phyloP scores from a whole-genome alignment of 1,284 basidiomycete species.

The Ustilago bromivora region DNA sequence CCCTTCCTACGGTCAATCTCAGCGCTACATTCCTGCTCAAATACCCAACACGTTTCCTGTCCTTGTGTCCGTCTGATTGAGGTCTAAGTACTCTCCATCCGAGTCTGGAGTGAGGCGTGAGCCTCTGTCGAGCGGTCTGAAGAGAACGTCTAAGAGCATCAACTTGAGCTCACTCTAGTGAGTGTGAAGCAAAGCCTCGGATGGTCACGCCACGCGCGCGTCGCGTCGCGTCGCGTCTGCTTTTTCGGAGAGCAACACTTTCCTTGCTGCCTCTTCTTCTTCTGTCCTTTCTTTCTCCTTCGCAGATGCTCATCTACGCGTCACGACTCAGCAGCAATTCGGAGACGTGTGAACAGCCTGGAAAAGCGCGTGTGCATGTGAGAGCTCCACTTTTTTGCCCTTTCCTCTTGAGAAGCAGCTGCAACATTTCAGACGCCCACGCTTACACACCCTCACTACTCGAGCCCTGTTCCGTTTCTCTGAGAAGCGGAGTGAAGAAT shows the following conservation, averaged over 20 bases:
- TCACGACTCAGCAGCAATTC: slow-evolving; percentile 19
- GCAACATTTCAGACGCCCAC: not conserved
- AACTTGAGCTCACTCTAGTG: not conserved
- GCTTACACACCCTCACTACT: not conserved
- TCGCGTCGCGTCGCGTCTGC: not conserved
- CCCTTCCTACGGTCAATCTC: slow-evolving; percentile 3
- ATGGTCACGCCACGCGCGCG: slow-evolving; percentile 1
- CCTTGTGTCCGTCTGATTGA: too few relatives aligned
- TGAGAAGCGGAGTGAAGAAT: not conserved
- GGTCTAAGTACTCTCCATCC: not conserved
- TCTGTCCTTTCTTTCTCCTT: slow-evolving; percentile 5
- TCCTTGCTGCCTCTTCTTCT: not conserved
- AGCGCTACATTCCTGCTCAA: not conserved
- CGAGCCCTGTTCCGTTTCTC: not conserved
- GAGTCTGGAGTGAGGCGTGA: not conserved
- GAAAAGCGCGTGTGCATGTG: not conserved
- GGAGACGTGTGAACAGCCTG: not conserved
- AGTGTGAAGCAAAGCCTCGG: not conserved
- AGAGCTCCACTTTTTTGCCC: slow-evolving; percentile 4
- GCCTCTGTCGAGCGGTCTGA: not conserved
- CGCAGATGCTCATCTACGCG: slow-evolving; percentile 20
- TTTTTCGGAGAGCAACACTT: slow-evolving; percentile 2
- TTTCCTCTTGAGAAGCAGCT: not conserved
- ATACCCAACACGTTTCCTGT: not conserved
- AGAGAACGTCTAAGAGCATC: not conserved